phyloP scores from a whole-genome alignment of 345 rosid species.

The Gynandropsis gynandra region DNA sequence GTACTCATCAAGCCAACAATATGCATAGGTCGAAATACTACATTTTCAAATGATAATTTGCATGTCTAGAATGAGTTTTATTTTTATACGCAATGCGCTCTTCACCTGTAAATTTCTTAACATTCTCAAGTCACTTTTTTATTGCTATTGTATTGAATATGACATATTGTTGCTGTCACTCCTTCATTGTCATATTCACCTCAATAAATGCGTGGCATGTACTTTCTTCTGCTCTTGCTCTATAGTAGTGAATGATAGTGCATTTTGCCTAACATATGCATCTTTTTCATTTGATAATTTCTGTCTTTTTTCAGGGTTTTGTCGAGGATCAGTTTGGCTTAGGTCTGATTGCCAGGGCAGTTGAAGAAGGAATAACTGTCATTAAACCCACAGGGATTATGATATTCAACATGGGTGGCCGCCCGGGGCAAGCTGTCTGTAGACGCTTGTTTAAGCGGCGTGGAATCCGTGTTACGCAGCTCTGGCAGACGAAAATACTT shows the following conservation, averaged over 20 bases:
- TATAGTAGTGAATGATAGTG: neutral
- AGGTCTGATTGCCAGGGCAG: conserved; percentile 77
- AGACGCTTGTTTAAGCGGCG: conserved; percentile 74
- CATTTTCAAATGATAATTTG: no score
- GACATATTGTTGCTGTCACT: no score
- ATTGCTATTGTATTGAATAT: no score
- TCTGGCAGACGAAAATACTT: conserved; percentile 74
- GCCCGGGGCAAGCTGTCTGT: conserved; percentile 75
- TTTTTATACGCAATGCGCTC: no score
- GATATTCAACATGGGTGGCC: conserved; percentile 87
- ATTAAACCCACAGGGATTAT: conserved; percentile 71
- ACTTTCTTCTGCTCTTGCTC: neutral
- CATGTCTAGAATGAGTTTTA: no score
- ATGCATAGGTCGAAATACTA: no score
- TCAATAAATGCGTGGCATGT: neutral
- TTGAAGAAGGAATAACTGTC: conserved; percentile 78
- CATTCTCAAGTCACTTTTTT: no score
- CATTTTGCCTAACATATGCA: neutral
- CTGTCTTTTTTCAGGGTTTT: conserved; percentile 43
- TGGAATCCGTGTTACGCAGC: conserved; percentile 50
- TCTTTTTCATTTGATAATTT: neutral
- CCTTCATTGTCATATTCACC: no score
- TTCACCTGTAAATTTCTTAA: no score
- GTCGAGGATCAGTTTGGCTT: conserved; percentile 87
- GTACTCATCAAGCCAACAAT: no score